A percentile compares a stretch with the other conserved stretches of the same genome.
phyloP scores from a whole-genome alignment of 768 basidiomycete genomes.

The Auricularia sp. region DNA sequence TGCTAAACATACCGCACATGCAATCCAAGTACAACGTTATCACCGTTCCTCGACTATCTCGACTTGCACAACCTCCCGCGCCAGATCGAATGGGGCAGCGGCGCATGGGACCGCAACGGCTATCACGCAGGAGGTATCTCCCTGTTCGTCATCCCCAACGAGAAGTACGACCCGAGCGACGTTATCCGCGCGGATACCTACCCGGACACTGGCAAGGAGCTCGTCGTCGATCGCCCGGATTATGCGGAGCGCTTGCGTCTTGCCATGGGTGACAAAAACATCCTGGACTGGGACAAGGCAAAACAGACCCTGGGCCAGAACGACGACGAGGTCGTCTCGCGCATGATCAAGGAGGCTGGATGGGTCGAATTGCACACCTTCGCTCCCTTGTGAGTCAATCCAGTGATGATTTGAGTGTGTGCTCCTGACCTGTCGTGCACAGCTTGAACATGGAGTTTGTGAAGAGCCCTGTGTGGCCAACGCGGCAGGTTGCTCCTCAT shows the following conservation, averaged over 20 bases:
- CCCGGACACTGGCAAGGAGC: constrained; percentile 11
- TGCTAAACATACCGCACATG: constrained; percentile 35
- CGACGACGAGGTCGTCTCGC: constrained; percentile 21
- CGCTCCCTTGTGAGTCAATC: constrained; percentile 27
- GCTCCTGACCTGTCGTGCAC: background rate
- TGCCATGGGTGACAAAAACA: constrained; percentile 14
- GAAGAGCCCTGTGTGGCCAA: constrained; percentile 32
- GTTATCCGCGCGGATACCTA: constrained; percentile 30
- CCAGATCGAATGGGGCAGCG: constrained; percentile 26
- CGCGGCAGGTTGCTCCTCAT: constrained; percentile 27
- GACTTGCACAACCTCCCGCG: constrained; percentile 29
- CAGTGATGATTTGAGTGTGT: background rate
- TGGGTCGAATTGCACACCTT: constrained; percentile 35
- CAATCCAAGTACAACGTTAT: constrained; percentile 30
- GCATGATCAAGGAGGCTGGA: constrained; percentile 28
- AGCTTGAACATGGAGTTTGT: constrained; percentile 36
- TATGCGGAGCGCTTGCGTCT: constrained; percentile 14
- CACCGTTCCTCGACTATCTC: constrained; percentile 34
- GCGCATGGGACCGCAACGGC: constrained; percentile 27
- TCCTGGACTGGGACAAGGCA: constrained; percentile 23
- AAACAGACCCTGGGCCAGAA: constrained; percentile 16
- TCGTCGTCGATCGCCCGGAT: constrained; percentile 17
- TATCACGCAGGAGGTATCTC: constrained; percentile 24
- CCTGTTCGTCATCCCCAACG: constrained; percentile 28
- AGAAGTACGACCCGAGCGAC: constrained; percentile 30